Base-by-base conservation (phyloP, 176 grass and related monocot genomes). In the Oryza meridionalis region DNA sequence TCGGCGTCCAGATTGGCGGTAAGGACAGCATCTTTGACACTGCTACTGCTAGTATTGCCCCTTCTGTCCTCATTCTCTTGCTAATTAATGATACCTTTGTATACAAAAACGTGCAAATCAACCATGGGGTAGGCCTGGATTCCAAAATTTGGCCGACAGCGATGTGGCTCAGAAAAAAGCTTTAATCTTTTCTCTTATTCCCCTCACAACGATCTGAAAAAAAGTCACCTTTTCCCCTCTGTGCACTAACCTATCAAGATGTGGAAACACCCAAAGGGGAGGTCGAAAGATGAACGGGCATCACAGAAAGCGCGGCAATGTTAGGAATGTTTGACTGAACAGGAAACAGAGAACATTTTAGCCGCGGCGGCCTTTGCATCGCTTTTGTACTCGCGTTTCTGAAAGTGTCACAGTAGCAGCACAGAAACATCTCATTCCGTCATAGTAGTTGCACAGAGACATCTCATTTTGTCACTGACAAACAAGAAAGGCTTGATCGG, bases 1-100 rank as follows among this genome's bases (percentile, higher is more conserved):
- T 77, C 84, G 7, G 81, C 87, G 75, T 82, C 87, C 43, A 84
- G 75, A 8, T 16, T 85, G 80, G 85, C 35, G 77, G 93, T 89
- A 73, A 77, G 86, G 62, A 68, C 68, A 24, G 22, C 37, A 25
- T 78, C 9, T 29, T 83, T 67, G 84, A 79, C 79, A 29, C 17
- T 24, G 17, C 75, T 31, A 22, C 75, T 90, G 12, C 37, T 73
- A 51, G 67, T 79, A 63, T 44, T 82, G 73, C 78, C 62, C 72
- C 1, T 44, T 15, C 4, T 53, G 24, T 67, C 76, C 71, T 24
- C 55, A 46, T 38, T 63, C 65, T 55, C 25, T 10, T 47, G 6
- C 19, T 9, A 44, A 9, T 71, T 65, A 80, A 47, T 67, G 46
- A 79, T 83, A 77, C 66, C 66, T 17, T 55, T 87, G 75, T 83